These are phyloP conservation scores for Hevea brasiliensis DNA, from an alignment of 345 rosid genomes.

Conservation along the genomic window DNA sequence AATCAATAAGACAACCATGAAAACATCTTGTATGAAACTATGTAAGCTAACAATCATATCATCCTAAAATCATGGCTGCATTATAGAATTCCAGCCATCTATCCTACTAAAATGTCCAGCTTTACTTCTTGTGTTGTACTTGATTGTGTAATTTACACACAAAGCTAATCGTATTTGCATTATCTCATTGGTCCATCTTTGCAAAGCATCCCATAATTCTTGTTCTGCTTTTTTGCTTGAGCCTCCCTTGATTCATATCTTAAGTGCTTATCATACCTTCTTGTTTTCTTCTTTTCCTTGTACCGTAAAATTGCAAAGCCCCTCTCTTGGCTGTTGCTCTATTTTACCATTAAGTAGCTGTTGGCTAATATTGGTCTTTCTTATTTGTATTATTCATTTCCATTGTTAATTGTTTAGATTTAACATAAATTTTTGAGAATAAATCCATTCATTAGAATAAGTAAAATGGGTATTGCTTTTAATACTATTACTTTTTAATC, in stretches of 20 bases:
- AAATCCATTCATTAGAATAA: too few relatives aligned
- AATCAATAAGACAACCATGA: not conserved
- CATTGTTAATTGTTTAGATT: too few relatives aligned
- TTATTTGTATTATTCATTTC: too few relatives aligned
- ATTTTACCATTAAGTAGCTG: too few relatives aligned
- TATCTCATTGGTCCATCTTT: constrained; percentile 45
- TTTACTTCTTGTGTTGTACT: not conserved
- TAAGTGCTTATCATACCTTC: constrained; percentile 75
- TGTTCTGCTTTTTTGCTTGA: constrained; percentile 76
- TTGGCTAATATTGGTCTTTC: too few relatives aligned
- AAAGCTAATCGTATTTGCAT: too few relatives aligned
- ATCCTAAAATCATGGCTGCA: not conserved
- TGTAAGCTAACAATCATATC: not conserved
- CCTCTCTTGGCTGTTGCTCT: constrained; percentile 75
- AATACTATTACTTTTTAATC: too few relatives aligned
- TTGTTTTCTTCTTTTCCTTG: constrained; percentile 59
- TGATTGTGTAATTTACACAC: not conserved
- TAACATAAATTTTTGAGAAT: too few relatives aligned
- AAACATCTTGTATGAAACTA: not conserved
- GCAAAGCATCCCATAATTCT: constrained; percentile 92
- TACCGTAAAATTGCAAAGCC: constrained; percentile 80
- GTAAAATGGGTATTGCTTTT: too few relatives aligned
- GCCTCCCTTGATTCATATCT: constrained; percentile 79
- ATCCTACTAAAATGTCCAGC: constrained; percentile 7
- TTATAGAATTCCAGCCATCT: not conserved